Base-by-base conservation (phyloP, 1,284 basidiomycete species). In the Vanrija humicola region DNA sequence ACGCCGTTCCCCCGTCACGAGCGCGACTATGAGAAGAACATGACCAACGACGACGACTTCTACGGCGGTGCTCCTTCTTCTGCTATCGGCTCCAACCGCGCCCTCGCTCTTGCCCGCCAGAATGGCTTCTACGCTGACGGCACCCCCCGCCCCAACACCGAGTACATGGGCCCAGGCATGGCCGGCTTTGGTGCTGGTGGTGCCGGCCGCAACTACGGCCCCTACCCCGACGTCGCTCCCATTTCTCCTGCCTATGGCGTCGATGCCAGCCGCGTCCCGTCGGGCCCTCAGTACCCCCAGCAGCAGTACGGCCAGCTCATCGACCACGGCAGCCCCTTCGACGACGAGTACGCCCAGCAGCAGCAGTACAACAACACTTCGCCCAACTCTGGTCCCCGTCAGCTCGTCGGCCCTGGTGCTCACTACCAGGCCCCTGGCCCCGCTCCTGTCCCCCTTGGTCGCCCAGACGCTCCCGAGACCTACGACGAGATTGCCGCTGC, bases 151-250 rank as follows among this genome's bases (percentile, higher is more conserved):
- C 64, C 68, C 25, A 56, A 62, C 40, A 63, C 67, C 4, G 56
- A 52, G 39, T 64, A 64, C 58, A 40, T 50, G 15, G 55, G 56
- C 14, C 44, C 42, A 44, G 72, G 72, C 53, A 61, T 64, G 21
- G 72, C 71, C 16, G 70, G 69, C 15, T 59, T 66, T 19, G 72
- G 64, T 28, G 55, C 63, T n/a, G 64, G 65, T 19, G 72, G 64
- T 28, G 55, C 63, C 16, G 64, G 65, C 16, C 48, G 44, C 21
- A 23, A 48, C 21, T 59, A 58, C 40, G 56, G 57, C 16, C 54
- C 63, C 18, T 66, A 62, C 52, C 59, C 66, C 43, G n/a, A 52
- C n/a, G 39, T 43, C 45, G 52, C 52, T 21, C 52, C 54, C 3
- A 38, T 46, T n/a, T 38, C 51, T 19, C 43, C 43, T 23, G 47